Percentiles rank a stretch among this genome's conserved stretches.
Evolutionary conservation across 2,329 filamentous ascomycete genomes (phyloP).

Genomic region (Aspergillus ochraceoroseus): DNA sequence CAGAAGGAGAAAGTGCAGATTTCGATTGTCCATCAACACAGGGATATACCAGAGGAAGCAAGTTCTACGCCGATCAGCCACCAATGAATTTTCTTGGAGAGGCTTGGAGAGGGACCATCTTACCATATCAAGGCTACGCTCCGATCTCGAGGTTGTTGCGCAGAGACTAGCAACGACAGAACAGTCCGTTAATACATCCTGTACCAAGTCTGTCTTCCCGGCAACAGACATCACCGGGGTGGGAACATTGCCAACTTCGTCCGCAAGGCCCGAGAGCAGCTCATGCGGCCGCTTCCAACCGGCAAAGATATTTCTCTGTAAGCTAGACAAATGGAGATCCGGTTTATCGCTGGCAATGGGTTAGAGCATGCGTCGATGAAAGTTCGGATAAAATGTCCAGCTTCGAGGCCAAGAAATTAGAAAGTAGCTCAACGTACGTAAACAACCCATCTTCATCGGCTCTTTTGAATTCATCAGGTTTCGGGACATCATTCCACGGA

Average conservation of each 20-base stretch:
- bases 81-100: too few species aligned
- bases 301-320: constrained; percentile 70
- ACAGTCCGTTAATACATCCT: constrained; percentile 93
- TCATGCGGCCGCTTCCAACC: constrained; percentile 77
- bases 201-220: constrained; percentile 72
- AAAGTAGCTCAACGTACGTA: constrained; percentile 53
- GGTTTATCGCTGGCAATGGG: constrained; percentile 57
- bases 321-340: constrained; percentile 65
- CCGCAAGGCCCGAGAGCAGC: constrained; percentile 50
- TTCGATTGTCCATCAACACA: constrained; percentile 56
- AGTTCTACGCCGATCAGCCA: constrained; percentile 49
- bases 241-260: constrained; percentile 12
- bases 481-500: constrained; percentile 68
- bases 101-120: constrained; percentile 18
- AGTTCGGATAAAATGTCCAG: background rate
- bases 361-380: constrained; percentile 22
- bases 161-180: constrained; percentile 95
- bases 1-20: constrained; percentile 66
- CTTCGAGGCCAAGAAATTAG: constrained; percentile 6
- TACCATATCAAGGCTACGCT: constrained; percentile 65
- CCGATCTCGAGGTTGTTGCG: constrained; percentile 66
- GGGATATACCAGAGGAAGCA: constrained; percentile 70
- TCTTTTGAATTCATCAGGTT: constrained; percentile 57
- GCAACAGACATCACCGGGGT: constrained; percentile 54
- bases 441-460: constrained; percentile 53